These are phyloP conservation scores for Oxyria digyna DNA, from an alignment of 148 eudicot species.

Conservation along the genomic window DNA sequence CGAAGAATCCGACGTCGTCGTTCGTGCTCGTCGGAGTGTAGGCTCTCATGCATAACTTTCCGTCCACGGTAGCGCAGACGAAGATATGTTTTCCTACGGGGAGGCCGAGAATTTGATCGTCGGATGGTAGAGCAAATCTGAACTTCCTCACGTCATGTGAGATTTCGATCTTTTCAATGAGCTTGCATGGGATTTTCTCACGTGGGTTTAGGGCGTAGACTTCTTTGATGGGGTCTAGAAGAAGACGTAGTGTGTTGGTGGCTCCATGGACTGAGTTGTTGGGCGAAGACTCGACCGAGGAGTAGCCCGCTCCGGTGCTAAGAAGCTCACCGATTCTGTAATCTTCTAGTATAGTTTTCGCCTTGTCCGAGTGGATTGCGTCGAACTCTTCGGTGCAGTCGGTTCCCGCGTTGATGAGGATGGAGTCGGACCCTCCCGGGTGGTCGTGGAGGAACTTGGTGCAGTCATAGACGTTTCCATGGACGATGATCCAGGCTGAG, in stretches of 20 bases:
- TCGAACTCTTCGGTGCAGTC: slow-evolving; percentile 94
- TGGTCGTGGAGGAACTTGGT: slow-evolving; percentile 73
- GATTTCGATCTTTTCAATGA: slow-evolving; percentile 41
- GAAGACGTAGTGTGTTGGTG: slow-evolving; percentile 8
- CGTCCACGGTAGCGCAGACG: slow-evolving; percentile 48
- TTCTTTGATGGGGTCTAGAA: slow-evolving; percentile 53
- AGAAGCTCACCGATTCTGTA: slow-evolving; percentile 60
- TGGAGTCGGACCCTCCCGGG: slow-evolving; percentile 85
- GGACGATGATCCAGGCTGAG: slow-evolving; percentile 91
- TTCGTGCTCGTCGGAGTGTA: slow-evolving; percentile 68
- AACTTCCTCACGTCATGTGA: slow-evolving; percentile 74
- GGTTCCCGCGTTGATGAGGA: slow-evolving; percentile 80
- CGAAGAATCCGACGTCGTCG: slow-evolving; percentile 65
- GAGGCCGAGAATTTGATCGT: slow-evolving; percentile 64
- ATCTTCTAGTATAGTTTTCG: slow-evolving; percentile 67
- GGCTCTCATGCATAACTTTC: slow-evolving; percentile 84
- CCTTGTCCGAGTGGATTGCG: slow-evolving; percentile 82
- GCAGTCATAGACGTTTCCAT: slow-evolving; percentile 65
- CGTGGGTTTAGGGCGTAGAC: slow-evolving; percentile 22
- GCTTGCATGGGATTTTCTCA: slow-evolving; percentile 56
- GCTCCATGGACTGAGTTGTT: slow-evolving; percentile 59
- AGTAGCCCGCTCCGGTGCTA: slow-evolving; percentile 24
- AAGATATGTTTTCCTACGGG: slow-evolving; percentile 84
- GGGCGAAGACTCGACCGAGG: slow-evolving; percentile 49
- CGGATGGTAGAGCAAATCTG: slow-evolving; percentile 47